Conservation (phyloP, 2,329 filamentous ascomycete species). For the Metarhizium brunneum region DNA sequence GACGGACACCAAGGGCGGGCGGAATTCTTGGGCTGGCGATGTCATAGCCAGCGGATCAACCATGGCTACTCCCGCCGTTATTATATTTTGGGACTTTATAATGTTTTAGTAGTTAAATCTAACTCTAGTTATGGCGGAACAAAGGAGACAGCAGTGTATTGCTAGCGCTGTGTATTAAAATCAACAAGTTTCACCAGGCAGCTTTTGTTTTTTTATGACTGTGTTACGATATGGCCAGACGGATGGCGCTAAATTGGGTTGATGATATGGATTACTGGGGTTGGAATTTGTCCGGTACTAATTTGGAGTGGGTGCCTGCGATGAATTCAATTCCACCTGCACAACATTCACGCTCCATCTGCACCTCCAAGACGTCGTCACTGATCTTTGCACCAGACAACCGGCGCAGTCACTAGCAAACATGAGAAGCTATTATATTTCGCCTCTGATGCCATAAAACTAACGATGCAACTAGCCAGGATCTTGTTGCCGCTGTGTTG, state of each 20-base stretch:
- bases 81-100: constrained; percentile 3
- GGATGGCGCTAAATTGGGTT: too few species aligned
- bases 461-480: too few species aligned
- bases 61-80: background rate
- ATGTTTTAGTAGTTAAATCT: constrained; percentile 6
- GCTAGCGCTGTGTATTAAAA: background rate
- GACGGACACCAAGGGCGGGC: background rate
- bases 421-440: background rate
- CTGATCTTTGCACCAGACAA: too few species aligned
- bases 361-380: background rate
- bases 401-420: background rate
- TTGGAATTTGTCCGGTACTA: too few species aligned
- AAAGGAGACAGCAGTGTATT: background rate
- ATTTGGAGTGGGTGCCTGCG: too few species aligned
- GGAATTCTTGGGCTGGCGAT: background rate
- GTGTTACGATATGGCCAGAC: too few species aligned
- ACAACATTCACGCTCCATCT: background rate
- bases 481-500: background rate
- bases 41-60: background rate
- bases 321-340: too few species aligned
- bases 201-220: background rate
- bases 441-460: background rate
- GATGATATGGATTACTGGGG: too few species aligned
- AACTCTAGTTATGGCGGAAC: background rate
- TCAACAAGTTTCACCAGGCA: background rate